Percentiles rank a stretch among this genome's conserved stretches.
Evolutionary conservation across 768 basidiomycete species (phyloP).

Genomic region (Termitomyces sp.): DNA sequence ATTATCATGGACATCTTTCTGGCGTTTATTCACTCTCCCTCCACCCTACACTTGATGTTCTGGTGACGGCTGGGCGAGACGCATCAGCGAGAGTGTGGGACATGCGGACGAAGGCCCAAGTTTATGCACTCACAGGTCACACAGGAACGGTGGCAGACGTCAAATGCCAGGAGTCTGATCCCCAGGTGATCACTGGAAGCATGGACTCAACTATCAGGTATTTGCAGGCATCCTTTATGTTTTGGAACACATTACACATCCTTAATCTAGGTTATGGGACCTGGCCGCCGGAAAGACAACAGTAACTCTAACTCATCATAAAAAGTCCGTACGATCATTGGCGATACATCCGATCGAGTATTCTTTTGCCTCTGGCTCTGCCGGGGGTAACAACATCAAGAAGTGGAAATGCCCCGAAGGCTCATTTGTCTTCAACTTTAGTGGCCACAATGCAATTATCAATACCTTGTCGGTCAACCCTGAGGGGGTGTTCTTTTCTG

Average conservation of each 20-base stretch:
- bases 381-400: conserved; percentile 99
- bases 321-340: conserved; percentile 92
- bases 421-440: conserved; percentile 92
- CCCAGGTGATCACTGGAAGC: conserved; percentile 95
- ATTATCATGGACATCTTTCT: conserved; percentile 97
- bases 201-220: conserved; percentile 97
- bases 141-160: conserved; percentile 95
- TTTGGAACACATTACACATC: background rate
- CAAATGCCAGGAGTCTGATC: conserved; percentile 94
- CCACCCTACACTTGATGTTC: conserved; percentile 92
- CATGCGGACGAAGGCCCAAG: conserved; percentile 96
- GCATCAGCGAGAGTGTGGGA: conserved; percentile 99
- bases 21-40: conserved; percentile 93
- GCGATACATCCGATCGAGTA: conserved; percentile 97
- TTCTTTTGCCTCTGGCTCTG: conserved; percentile 91
- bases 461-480: conserved; percentile 92
- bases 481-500: conserved; percentile 96
- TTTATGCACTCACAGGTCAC: conserved; percentile 90
- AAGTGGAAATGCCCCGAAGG: conserved; percentile 99
- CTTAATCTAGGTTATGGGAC: conserved; percentile 78
- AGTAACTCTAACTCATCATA: conserved; percentile 98
- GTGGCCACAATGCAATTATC: conserved; percentile 96
- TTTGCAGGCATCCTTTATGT: conserved; percentile 13
- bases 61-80: conserved; percentile 94
- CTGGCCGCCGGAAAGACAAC: conserved; percentile 96